phyloP scores from a whole-genome alignment of 371 early-diverging fungal species.

The Mortierella sp. region DNA sequence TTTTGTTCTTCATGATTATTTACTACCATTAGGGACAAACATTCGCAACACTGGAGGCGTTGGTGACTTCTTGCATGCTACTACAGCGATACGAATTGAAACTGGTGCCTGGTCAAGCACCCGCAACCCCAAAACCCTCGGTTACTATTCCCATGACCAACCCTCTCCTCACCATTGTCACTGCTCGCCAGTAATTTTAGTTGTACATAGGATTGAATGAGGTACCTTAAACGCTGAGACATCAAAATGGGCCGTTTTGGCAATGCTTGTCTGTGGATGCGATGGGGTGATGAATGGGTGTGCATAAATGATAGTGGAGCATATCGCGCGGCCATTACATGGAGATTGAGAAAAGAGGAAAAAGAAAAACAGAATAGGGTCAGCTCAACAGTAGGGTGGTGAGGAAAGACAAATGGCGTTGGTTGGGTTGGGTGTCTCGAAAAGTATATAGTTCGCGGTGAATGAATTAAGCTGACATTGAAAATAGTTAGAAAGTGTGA shows the following conservation, averaged over 20 bases:
- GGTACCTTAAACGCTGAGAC: not conserved
- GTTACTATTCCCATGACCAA: conserved; percentile 42
- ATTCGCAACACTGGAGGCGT: conserved; percentile 66
- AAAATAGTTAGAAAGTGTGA: not conserved
- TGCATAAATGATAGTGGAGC: not conserved
- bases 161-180: conserved; percentile 23
- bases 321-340: not conserved
- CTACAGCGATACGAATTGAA: conserved; percentile 60
- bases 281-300: not conserved
- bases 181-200: not conserved
- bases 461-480: not conserved
- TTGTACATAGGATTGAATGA: not conserved
- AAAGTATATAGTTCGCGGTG: not conserved
- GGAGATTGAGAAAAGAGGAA: too few species aligned
- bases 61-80: conserved; percentile 64
- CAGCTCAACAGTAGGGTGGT: not conserved
- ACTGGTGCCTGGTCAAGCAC: conserved; percentile 58
- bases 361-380: too few species aligned
- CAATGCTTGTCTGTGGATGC: not conserved
- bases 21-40: conserved; percentile 51
- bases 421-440: not conserved
- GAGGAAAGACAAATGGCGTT: not conserved
- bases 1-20: too few species aligned
- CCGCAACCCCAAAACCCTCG: conserved; percentile 25
- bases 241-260: not conserved